Base-by-base conservation (phyloP, 2,329 filamentous ascomycete genomes). In the Aureobasidium sp. region DNA sequence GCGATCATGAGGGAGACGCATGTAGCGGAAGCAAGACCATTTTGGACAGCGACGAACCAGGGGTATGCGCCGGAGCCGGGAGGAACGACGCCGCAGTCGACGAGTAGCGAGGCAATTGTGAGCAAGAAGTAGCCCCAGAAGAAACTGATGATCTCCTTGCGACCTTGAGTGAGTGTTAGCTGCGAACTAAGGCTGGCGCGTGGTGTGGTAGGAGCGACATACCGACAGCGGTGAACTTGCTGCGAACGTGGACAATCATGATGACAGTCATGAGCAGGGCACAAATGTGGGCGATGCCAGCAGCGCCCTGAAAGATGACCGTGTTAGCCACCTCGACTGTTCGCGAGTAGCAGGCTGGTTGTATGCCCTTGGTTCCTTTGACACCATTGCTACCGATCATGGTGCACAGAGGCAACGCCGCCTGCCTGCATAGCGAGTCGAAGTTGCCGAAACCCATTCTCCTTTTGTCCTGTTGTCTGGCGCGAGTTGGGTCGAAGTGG, bases 211-310 rank as follows among this genome's bases (percentile, higher is more conserved):
- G 15, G 20, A 32, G 46, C 36, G 55, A 77, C 88, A 63, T 83
- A 93, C 90, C 93, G 69, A 99, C 94, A 70, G 94, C 94, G 26
- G 94, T 99, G 76, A 99, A 99, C 78, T 99, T 99, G 70, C 90
- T 93, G 69, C 94, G 85, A 66, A 99, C 90, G 75, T 99, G 94
- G 66, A 99, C 82, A 65, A 99, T 91, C 94, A 99, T 99, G 70
- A 96, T 88, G 9, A 93, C 89, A 4, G 91, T 95, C 93, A 99
- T 97, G 69, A 87, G 80, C 64, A 99, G 80, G 15, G 93, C 90
- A 62, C 89, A 79, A 68, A 99, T 97, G 76, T 99, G 94, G 78
- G 94, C 90, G 72, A 93, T 91, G 65, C 90, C 90, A 26, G 91
- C 87, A 32, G 92, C 94, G 72, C 87, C 90, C 77, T 97, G 87